Evolutionary conservation across 2,329 filamentous ascomycete species (phyloP).

Genomic region (Nothomitra cinnamomea): DNA sequence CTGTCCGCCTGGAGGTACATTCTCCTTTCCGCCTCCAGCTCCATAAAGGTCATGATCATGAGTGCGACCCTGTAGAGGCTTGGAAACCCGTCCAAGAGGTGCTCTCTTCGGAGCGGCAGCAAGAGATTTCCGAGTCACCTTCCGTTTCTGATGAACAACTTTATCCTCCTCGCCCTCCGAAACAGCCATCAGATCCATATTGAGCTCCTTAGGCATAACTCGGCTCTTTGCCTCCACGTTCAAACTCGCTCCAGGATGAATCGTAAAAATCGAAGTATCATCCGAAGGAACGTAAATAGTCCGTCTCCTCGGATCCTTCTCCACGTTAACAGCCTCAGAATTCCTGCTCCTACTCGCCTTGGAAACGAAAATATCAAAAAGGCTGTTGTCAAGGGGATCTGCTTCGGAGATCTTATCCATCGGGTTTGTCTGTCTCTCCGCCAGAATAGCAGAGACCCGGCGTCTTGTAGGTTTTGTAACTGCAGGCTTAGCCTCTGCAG

Average conservation of each 20-base stretch:
- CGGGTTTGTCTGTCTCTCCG: background rate
- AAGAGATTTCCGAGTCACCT: slow-evolving; percentile 21
- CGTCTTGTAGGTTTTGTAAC: background rate
- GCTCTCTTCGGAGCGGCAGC: slow-evolving; percentile 30
- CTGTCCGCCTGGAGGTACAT: slow-evolving; percentile 34
- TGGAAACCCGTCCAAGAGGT: slow-evolving; percentile 29
- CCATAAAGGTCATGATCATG: slow-evolving; percentile 30
- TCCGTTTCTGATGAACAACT: slow-evolving; percentile 1
- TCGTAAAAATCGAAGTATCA: slow-evolving; percentile 33
- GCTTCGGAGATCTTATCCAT: background rate
- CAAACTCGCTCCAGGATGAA: slow-evolving; percentile 27
- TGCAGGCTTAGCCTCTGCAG: background rate
- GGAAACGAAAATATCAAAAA: slow-evolving; percentile 7
- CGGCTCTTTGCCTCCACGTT: background rate
- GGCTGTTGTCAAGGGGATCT: background rate
- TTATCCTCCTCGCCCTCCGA: background rate
- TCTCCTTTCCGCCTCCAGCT: slow-evolving; percentile 43
- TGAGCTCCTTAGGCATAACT: background rate
- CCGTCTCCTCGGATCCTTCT: slow-evolving; percentile 26
- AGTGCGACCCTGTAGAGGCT: slow-evolving; percentile 24
- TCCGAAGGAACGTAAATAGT: slow-evolving; percentile 35
- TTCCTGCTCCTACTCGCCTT: background rate
- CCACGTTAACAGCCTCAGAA: slow-evolving; percentile 3
- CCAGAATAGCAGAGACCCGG: background rate
- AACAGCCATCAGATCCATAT: background rate